phyloP scores from a whole-genome alignment of 176 grass and related monocot genomes.

The Musa beccarii region DNA sequence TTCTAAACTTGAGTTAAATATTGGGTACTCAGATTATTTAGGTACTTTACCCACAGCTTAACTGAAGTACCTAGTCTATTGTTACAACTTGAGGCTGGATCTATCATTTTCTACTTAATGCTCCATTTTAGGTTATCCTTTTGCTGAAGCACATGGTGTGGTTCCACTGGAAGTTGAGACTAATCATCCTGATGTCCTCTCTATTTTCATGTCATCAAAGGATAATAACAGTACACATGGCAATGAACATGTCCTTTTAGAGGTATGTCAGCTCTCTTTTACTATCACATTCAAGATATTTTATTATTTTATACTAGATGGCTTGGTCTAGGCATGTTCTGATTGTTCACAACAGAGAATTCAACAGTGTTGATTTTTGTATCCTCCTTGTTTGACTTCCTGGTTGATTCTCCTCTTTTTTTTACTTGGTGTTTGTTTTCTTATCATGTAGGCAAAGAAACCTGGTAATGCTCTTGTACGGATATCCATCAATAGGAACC shows the following conservation, averaged over 20 bases:
- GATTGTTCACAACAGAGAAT: slow-evolving; percentile 3
- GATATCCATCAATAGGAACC: slow-evolving; percentile 46
- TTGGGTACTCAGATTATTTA: slow-evolving; percentile 86
- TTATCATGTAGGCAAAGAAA: slow-evolving; percentile 51
- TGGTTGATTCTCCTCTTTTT: neutral
- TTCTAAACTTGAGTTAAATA: slow-evolving; percentile 62
- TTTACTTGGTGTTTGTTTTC: slow-evolving; percentile 7
- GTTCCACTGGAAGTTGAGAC: slow-evolving; percentile 79
- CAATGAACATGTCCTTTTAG: slow-evolving; percentile 41
- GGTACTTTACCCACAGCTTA: slow-evolving; percentile 32
- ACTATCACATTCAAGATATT: slow-evolving; percentile 1
- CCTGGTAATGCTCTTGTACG: slow-evolving; percentile 76
- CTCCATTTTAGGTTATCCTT: slow-evolving; percentile 65
- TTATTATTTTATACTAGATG: slow-evolving; percentile 1
- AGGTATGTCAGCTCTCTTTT: slow-evolving; percentile 33
- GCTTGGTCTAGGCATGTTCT: slow-evolving; percentile 8
- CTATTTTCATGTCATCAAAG: slow-evolving; percentile 51
- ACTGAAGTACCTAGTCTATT: slow-evolving; percentile 1
- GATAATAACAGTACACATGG: slow-evolving; percentile 43
- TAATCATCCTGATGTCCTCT: slow-evolving; percentile 85
- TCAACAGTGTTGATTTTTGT: neutral
- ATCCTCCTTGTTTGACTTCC: neutral
- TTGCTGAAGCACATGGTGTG: slow-evolving; percentile 74
- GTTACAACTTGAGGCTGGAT: neutral
- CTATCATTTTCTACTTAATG: slow-evolving; percentile 10